A percentile compares a stretch with the other conserved stretches of the same genome.
Conservation (phyloP, 441 rosid species). For the Erodium chrysanthum region DNA sequence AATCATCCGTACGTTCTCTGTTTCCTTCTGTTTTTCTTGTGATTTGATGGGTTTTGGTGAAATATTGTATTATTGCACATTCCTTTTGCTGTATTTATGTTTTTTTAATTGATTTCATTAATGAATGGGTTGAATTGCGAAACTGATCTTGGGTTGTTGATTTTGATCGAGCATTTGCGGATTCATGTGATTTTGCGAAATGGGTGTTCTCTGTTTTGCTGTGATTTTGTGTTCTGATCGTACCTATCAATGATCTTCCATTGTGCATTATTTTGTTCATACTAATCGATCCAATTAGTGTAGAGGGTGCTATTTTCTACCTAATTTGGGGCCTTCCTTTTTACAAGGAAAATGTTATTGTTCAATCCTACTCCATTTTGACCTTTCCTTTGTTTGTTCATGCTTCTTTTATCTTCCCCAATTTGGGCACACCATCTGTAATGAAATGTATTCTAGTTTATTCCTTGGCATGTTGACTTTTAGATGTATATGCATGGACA, state of each 20-base stretch:
- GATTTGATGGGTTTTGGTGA: background rate
- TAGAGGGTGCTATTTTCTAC: too few species aligned
- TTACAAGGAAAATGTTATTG: background rate
- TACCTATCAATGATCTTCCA: background rate
- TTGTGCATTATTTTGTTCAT: background rate
- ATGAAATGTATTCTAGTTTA: background rate
- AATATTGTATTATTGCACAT: background rate
- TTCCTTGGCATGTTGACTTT: background rate
- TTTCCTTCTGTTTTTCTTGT: background rate
- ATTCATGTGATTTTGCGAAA: background rate
- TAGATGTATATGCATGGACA: background rate
- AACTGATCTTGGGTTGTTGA: background rate
- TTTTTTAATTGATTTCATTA: background rate
- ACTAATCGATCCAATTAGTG: background rate
- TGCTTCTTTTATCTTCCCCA: too few species aligned
- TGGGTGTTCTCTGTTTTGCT: background rate
- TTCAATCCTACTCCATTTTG: background rate
- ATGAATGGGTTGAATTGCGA: background rate
- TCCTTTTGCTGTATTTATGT: background rate
- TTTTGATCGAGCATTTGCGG: background rate
- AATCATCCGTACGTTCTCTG: slow-evolving; percentile 29
- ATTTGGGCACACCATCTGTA: background rate
- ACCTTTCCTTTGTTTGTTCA: background rate
- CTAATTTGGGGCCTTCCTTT: background rate
- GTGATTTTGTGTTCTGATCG: background rate